Base-by-base conservation (phyloP, 495 filamentous ascomycete genomes). In the Daldinia decipiens region DNA sequence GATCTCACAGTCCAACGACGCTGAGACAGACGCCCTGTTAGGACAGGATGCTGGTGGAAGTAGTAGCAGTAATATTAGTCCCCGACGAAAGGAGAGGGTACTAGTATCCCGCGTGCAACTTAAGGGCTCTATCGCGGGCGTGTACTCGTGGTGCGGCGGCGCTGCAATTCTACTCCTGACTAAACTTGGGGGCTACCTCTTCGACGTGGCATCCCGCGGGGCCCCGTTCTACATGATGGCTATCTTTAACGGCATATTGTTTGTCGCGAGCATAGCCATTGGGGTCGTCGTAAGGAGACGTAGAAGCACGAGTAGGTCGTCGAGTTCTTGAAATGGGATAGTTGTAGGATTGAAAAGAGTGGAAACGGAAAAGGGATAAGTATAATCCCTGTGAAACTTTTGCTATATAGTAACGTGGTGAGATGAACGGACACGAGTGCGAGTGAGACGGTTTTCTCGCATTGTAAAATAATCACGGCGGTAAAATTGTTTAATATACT, bases 171-270 rank as follows among this genome's bases (percentile, higher is more conserved):
- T 99, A 55, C 78, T 97, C 2, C 83, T 99, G 27, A 99, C 95
- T 21, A 99, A 99, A 79, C 76, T 94, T 15, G 95, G 95, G n/a
- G 95, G 95, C 0, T 84, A 87, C 26, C 76, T 97, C 51, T 98
- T 97, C 75, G 94, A 98, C 78, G 78, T 68, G 24, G 74, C 88
- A 59, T 87, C 87, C 4, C 83, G 82, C 3, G 90, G 91, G 1
- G 89, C 92, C 43, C 95, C 95, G 12, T 98, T 99, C 78, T 95
- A 91, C 79, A 89, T 98, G 83, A 90, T 99, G 87, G 93, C 94
- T 0, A 82, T 82, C 0, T 98, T 98, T 73, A 98, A 99, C 76
- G 92, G 78, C 7, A 66, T 91, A 1, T 70, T 97, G 65, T 79
- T 94, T 26, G 60, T 90, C 9, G 85, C 84, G 5, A 88, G 87